Base-by-base conservation (phyloP, 257 asterid genomes). In the Solanum microdontum region DNA sequence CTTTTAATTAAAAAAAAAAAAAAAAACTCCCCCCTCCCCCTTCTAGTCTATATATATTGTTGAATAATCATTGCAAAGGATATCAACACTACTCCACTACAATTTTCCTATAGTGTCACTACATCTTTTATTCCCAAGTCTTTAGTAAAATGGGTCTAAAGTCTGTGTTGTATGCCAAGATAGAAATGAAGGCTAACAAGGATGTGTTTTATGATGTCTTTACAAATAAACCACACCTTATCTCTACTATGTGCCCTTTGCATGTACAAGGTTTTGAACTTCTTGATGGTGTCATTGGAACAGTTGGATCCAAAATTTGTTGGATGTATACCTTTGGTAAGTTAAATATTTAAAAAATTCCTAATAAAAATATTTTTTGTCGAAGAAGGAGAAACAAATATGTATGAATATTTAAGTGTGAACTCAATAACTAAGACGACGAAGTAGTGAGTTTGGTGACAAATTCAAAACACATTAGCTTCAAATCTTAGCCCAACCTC, bases 271-370 rank as follows among this genome's bases (percentile, higher is more conserved):
- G 72, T 19, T 86, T 84, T 86, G 86, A 86, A 74, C 87, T 68
- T 86, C 79, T 72, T 72, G 87, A 51, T 5, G 90, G 90, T 34
- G 64, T 21, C 36, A 15, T 82, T 14, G 90, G 89, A 55, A 68
- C 36, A 1, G 89, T 70, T 82, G 89, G 87, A 30, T 86, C 89
- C 6, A 24, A 30, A 6, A 37, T 88, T 62, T 23, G 40, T 51
- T 88, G 87, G 90, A 36, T 60, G n/a, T 86, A 86, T 12, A 86
- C 51, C 32, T 87, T 79, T 82, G 89, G 88, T 86, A 88, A 72
- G 79, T 3, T 21, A 7, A 70, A 70, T 28, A 69, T 30, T 13
- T 68, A 12, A 11, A 64, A 64, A 24, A 4, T 2, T 64, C 13
- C 70, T 4, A 62, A n/a, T 2, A 11, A 68, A 68, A 11, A 12